Conservation (phyloP, 495 filamentous ascomycete species). For the Podospora comata region DNA sequence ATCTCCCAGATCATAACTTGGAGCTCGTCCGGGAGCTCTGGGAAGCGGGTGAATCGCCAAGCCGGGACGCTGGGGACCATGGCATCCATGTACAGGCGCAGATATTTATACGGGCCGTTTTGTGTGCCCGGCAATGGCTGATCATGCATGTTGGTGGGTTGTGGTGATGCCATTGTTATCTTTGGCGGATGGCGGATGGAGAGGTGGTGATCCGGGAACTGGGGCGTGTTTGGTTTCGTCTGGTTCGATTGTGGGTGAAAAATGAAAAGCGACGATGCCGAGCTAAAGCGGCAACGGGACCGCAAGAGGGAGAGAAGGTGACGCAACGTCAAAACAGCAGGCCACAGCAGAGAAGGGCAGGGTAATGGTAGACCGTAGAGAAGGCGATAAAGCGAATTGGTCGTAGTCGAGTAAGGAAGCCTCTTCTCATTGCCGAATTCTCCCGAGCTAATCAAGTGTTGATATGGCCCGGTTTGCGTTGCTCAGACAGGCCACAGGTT, state of each 20-base stretch:
- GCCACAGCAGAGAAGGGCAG: neutral
- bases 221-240: no score
- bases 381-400: neutral
- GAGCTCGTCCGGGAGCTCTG: neutral
- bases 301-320: neutral
- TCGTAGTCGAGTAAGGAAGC: no score
- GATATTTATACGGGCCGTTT: neutral
- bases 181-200: neutral
- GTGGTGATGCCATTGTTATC: neutral
- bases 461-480: neutral
- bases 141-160: neutral
- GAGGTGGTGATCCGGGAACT: neutral
- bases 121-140: neutral
- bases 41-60: conserved; percentile 2
- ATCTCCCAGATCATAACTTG: conserved; percentile 2
- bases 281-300: neutral
- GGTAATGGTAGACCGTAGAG: neutral
- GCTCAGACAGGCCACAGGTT: neutral
- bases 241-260: neutral
- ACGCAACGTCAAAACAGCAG: neutral
- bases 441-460: neutral
- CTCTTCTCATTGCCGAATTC: neutral
- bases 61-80: neutral
- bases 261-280: neutral
- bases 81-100: neutral